Evolutionary conservation across 768 basidiomycete genomes (phyloP).

Genomic region (Tulasnella sp.): DNA sequence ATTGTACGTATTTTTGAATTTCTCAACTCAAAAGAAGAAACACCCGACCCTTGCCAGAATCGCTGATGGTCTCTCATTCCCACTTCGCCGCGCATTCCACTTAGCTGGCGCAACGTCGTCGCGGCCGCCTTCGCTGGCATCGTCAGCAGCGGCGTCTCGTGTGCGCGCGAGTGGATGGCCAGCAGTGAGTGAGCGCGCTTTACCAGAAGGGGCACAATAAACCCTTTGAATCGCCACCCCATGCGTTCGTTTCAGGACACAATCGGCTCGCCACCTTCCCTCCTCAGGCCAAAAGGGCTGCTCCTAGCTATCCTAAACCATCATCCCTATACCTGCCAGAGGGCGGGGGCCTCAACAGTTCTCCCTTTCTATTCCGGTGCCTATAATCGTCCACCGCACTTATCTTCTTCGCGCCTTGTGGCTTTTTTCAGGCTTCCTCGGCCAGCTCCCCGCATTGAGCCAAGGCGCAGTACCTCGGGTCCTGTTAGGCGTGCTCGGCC

Average conservation of each 20-base stretch:
- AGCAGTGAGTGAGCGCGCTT: neutral
- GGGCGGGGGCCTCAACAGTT: neutral
- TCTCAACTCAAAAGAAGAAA: neutral
- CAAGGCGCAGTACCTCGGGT: neutral
- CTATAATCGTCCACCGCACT: neutral
- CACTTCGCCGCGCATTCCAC: no score
- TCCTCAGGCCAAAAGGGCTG: neutral
- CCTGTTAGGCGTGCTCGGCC: neutral
- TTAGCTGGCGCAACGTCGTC: no score
- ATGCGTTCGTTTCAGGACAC: neutral
- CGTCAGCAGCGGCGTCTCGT: no score
- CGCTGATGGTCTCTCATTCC: neutral
- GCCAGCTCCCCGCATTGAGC: neutral
- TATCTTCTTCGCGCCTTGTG: neutral
- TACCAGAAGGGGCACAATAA: neutral
- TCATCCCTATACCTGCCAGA: no score
- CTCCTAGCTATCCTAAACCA: no score
- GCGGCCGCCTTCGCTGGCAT: neutral
- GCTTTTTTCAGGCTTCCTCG: neutral
- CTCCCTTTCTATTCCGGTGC: neutral
- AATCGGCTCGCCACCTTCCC: neutral
- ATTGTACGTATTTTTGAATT: neutral
- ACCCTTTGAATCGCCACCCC: conserved; percentile 14
- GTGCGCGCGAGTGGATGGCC: neutral
- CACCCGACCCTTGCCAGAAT: neutral